A percentile compares a stretch with the other conserved stretches of the same genome.
Evolutionary conservation across 768 basidiomycete species (phyloP).

Genomic region (Boletus insuetus): DNA sequence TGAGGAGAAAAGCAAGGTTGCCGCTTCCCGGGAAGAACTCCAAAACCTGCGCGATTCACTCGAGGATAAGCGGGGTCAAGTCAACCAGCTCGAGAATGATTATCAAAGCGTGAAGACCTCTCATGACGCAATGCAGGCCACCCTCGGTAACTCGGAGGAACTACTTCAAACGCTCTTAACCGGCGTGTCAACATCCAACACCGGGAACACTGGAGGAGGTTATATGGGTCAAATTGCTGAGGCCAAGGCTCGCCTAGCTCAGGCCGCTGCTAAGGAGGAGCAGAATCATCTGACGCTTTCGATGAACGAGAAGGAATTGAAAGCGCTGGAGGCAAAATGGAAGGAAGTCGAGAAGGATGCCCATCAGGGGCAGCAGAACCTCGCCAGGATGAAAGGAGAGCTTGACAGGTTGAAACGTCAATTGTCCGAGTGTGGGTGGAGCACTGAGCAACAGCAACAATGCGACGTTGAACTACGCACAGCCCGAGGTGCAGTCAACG

Average conservation of each 20-base stretch:
- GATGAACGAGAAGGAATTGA: constrained; percentile 78
- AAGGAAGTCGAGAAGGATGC: constrained; percentile 86
- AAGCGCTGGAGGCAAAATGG: constrained; percentile 70
- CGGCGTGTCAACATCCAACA: constrained; percentile 72
- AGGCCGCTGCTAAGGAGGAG: constrained; percentile 80
- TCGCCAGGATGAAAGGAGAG: constrained; percentile 56
- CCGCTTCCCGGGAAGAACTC: constrained; percentile 51
- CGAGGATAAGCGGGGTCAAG: constrained; percentile 56
- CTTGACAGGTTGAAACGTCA: constrained; percentile 54
- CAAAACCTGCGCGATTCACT: constrained; percentile 59
- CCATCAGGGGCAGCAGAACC: constrained; percentile 65
- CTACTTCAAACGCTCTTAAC: constrained; percentile 94
- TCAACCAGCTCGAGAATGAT: constrained; percentile 49
- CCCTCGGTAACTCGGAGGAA: constrained; percentile 76
- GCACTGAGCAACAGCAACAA: constrained; percentile 65
- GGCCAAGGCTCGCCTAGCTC: constrained; percentile 70
- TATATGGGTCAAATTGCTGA: constrained; percentile 96
- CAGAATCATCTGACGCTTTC: constrained; percentile 73
- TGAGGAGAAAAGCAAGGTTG: constrained; percentile 70
- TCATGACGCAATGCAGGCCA: constrained; percentile 56
- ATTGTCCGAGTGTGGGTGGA: constrained; percentile 70
- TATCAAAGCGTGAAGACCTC: constrained; percentile 67
- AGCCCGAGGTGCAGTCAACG: constrained; percentile 53
- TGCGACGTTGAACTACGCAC: constrained; percentile 48
- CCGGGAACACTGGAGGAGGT: constrained; percentile 75